These are phyloP conservation scores for Phaeosphaeriaceae sp. DNA, from an alignment of 2,329 filamentous ascomycete genomes.

Conservation along the genomic window DNA sequence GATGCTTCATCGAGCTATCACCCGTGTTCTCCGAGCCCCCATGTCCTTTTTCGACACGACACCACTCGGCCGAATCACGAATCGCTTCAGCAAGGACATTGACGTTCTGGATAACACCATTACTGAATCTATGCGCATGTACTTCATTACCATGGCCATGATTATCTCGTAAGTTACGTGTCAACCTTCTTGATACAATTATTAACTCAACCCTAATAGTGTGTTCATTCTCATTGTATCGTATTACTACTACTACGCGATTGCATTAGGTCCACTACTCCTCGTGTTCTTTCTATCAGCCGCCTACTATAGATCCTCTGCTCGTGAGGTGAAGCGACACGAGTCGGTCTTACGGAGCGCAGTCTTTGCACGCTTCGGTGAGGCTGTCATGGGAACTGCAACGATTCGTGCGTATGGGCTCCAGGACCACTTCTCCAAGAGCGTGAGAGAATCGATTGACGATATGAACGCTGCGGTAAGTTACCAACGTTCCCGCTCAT, in stretches of 20 bases:
- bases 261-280: slow-evolving; percentile 72
- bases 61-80: slow-evolving; percentile 91
- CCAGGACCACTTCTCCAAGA: slow-evolving; percentile 72
- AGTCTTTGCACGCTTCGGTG: slow-evolving; percentile 90
- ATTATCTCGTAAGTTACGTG: slow-evolving; percentile 64
- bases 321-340: slow-evolving; percentile 92
- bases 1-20: slow-evolving; percentile 82
- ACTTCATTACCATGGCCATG: slow-evolving; percentile 82
- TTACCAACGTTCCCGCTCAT: too few relatives aligned
- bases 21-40: slow-evolving; percentile 70
- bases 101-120: slow-evolving; percentile 96
- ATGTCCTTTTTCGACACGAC: slow-evolving; percentile 98
- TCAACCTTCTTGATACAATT: background rate
- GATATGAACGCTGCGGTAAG: slow-evolving; percentile 79
- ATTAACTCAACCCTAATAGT: slow-evolving; percentile 35
- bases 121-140: slow-evolving; percentile 90
- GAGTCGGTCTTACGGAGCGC: slow-evolving; percentile 86
- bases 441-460: slow-evolving; percentile 77
- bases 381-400: slow-evolving; percentile 82
- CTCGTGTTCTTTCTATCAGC: slow-evolving; percentile 81
- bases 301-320: slow-evolving; percentile 87
- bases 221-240: slow-evolving; percentile 91
- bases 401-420: slow-evolving; percentile 91
- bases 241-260: slow-evolving; percentile 90
- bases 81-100: slow-evolving; percentile 93